Base-by-base conservation (phyloP, 305 asterid species). In the Fraxinus dipetala region DNA sequence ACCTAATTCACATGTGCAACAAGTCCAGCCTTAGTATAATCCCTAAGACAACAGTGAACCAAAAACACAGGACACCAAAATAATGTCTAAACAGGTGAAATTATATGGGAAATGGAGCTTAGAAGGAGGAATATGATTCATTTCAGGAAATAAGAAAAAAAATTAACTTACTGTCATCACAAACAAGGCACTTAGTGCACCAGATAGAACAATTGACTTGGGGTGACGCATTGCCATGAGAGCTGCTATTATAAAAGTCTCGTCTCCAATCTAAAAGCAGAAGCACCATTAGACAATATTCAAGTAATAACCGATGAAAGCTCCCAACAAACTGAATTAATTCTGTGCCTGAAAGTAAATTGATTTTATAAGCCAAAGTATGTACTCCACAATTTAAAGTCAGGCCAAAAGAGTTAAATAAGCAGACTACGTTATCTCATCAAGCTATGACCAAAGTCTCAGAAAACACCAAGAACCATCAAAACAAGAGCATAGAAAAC, bases 181-280 rank as follows among this genome's bases (percentile, higher is more conserved):
- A 89, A 94, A 91, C 91, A 95, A 87, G 81, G 99, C 99, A 86
- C 98, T 95, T 76, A 95, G 96, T 31, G 99, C 98, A 81, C 99
- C 99, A 14, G 98, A 94, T 76, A 94, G 90, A 83, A 95, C 97
- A 79, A 94, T 95, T 72, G 99, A 90, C 90, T 95, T 95, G 82
- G 99, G 99, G 85, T 95, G 99, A 61, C 98, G 97, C 99, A 95
- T 94, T 18, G 99, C 99, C 99, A 95, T 94, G 73, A 95, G 97
- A 85, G 99, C 99, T 38, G 98, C 99, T 83, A 95, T 95, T 40
- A 93, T 95, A 84, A 94, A 95, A 28, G 99, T 95, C 87, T 95
- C 97, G 69, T 95, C 99, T 81, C 99, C 99, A 88, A 93, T 93
- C 98, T 95, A 87, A 87, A 38, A 84, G 83, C 85, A 85, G 45